Conservation (phyloP, 2,329 filamentous ascomycete genomes). For the Monosporascus sp. region DNA sequence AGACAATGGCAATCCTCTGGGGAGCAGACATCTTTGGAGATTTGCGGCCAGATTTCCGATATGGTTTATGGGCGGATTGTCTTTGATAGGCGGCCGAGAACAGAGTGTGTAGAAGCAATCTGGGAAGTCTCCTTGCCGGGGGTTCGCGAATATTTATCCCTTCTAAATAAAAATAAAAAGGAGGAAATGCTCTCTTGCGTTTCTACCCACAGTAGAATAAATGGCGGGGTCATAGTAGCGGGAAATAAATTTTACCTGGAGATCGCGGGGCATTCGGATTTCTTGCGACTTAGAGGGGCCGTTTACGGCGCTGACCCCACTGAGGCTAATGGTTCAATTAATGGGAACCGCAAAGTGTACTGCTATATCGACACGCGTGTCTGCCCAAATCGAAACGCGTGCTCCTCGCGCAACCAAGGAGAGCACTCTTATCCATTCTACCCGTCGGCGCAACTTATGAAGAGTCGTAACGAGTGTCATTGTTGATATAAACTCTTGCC, state of each 20-base stretch:
- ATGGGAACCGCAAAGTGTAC: neutral
- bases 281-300: neutral
- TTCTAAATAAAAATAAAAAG: too few species aligned
- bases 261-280: neutral
- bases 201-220: neutral
- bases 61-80: neutral
- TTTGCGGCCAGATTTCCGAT: slow-evolving; percentile 1
- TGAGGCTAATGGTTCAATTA: neutral
- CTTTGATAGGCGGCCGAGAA: neutral
- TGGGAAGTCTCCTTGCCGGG: neutral
- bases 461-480: neutral
- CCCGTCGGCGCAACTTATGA: neutral
- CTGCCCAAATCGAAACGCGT: neutral
- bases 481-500: neutral
- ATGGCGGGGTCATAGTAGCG: neutral
- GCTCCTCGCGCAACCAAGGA: neutral
- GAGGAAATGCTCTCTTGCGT: neutral
- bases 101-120: neutral
- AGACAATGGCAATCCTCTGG: slow-evolving; percentile 79
- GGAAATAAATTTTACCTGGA: neutral
- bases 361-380: neutral
- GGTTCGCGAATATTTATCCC: too few species aligned
- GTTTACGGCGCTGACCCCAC: neutral
- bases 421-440: neutral
- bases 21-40: slow-evolving; percentile 28